Base-by-base conservation (phyloP, 257 asterid genomes). In the Ligustrum vulgare region DNA sequence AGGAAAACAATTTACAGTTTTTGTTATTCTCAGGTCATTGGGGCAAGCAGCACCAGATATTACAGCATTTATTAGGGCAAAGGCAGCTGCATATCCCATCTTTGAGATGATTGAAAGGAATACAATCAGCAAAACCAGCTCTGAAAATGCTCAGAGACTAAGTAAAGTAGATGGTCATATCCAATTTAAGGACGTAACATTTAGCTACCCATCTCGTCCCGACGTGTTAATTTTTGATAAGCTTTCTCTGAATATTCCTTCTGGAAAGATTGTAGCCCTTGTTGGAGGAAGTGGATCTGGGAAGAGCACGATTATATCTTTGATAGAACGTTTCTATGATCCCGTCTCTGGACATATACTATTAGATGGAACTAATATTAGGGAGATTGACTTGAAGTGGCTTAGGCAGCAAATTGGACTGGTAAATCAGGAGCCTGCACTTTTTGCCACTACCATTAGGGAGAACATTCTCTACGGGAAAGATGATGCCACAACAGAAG, bases 251-350 rank as follows among this genome's bases (percentile, higher is more conserved):
- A 93, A 95, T 47, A 88, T 95, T 74, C 97, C 97, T 32, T 79
- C 97, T 0, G 99, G 99, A 8, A 95, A 91, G 82, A 87, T 93
- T 35, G 89, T 95, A 20, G 99, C 99, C 2, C 93, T 95, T 36
- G 98, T 95, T 10, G 99, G 99, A 70, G 98, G 97, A 39, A 95
- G 99, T 78, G 99, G 99, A 32, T 95, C 97, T 0, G 98, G 99
- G 73, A 95, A 95, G 86, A 93, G 99, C 89, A 95, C 98, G 0
- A 91, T 95, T 37, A 86, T 95, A 74, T 93, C 99, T 35, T 67
- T 95, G 84, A 95, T 95, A 41, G 97, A 95, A 78, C 96, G 99
- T 13, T 93, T 95, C 82, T 95, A 95, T 33, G 97, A 91, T 54
- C 96, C 99, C 3, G 66, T 74, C 31, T 84, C 90, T 0, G 99